Conservation (phyloP, 148 eudicot species). For the Cornus controversa region DNA sequence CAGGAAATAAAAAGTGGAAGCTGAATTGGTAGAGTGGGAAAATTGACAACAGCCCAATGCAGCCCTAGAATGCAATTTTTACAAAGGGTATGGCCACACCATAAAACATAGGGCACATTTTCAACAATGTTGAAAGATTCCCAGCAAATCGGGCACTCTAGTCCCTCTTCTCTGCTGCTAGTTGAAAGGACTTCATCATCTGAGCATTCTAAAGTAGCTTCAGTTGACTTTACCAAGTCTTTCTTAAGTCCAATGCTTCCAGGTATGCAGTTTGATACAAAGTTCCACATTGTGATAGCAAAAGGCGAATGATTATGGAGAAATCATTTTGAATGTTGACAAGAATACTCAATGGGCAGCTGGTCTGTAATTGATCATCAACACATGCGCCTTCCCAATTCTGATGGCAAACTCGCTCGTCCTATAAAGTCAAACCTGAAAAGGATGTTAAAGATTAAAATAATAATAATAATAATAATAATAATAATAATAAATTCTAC, state of each 20-base stretch:
- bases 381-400: neutral
- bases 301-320: neutral
- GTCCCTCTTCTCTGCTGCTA: constrained; percentile 41
- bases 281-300: constrained; percentile 39
- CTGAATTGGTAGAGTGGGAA: constrained; percentile 38
- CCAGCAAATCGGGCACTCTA: constrained; percentile 60
- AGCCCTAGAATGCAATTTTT: constrained; percentile 47
- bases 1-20: constrained; percentile 51
- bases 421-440: constrained; percentile 6
- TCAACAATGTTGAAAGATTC: constrained; percentile 59
- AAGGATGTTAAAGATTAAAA: neutral
- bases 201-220: constrained; percentile 25
- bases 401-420: neutral
- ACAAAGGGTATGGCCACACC: constrained; percentile 59
- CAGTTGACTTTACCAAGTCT: constrained; percentile 19
- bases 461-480: too few species aligned
- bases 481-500: too few species aligned
- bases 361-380: neutral
- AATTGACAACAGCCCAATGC: constrained; percentile 48
- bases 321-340: constrained; percentile 6
- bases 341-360: constrained; percentile 1
- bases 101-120: constrained; percentile 51
- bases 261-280: constrained; percentile 37
- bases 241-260: constrained; percentile 33
- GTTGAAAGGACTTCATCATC: constrained; percentile 41